phyloP scores from a whole-genome alignment of 176 grass and related monocot genomes.

The Alopecurus myosuroides region DNA sequence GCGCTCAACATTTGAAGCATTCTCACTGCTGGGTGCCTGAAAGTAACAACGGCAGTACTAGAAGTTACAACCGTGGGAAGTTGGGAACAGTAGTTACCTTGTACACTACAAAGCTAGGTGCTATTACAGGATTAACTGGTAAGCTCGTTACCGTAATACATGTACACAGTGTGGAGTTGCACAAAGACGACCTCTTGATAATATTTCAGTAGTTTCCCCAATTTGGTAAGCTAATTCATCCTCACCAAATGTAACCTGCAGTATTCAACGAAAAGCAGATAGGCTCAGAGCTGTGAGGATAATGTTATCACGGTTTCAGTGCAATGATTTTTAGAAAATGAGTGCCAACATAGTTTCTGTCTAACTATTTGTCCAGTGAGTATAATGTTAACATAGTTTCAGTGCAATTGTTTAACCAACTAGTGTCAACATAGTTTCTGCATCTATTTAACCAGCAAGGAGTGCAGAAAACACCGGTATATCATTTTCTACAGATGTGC shows the following conservation, averaged over 20 bases:
- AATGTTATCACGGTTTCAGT: no score
- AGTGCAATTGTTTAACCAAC: not conserved
- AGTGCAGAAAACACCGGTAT: not conserved
- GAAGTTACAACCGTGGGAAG: not conserved
- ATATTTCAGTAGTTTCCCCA: constrained; percentile 94
- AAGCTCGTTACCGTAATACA: constrained; percentile 35
- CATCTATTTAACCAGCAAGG: not conserved
- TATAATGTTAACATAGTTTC: not conserved
- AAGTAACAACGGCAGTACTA: constrained; percentile 1
- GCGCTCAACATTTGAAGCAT: constrained; percentile 67
- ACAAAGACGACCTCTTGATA: constrained; percentile 71
- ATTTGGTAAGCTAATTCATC: constrained; percentile 94
- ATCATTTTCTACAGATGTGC: not conserved
- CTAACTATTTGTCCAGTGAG: no score
- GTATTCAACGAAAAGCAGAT: not conserved
- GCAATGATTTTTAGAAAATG: no score
- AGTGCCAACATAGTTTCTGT: no score
- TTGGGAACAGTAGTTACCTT: no score
- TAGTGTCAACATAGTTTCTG: not conserved
- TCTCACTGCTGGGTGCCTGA: constrained; percentile 70
- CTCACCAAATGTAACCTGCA: constrained; percentile 75
- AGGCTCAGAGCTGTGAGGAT: not conserved
- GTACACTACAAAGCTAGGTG: not conserved
- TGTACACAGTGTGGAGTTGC: constrained; percentile 97
- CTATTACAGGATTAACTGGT: not conserved